phyloP scores from a whole-genome alignment of 1,284 basidiomycete species.

The Cryptococcus deneoformans region DNA sequence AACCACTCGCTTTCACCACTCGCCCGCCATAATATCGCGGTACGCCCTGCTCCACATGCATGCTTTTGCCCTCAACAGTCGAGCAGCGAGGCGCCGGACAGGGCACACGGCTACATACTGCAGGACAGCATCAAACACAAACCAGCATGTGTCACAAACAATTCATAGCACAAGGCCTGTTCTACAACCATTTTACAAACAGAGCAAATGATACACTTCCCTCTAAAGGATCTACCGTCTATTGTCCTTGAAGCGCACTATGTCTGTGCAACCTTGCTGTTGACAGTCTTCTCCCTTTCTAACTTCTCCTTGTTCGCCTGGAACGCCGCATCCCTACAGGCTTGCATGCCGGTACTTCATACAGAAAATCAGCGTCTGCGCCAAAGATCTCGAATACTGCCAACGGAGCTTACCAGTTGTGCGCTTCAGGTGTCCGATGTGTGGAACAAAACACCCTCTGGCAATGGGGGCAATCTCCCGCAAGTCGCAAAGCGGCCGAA shows the following conservation, averaged over 20 bases:
- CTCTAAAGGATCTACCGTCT: neutral
- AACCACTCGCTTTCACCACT: too few species aligned
- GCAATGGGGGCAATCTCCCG: slow-evolving; percentile 52
- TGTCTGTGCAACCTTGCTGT: slow-evolving; percentile 49
- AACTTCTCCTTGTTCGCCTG: slow-evolving; percentile 52
- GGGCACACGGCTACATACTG: too few species aligned
- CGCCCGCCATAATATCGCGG: too few species aligned
- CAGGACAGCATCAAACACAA: too few species aligned
- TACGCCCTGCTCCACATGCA: too few species aligned
- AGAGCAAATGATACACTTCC: neutral
- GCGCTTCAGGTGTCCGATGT: slow-evolving; percentile 50
- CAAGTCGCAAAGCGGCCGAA: slow-evolving; percentile 45
- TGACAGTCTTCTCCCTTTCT: slow-evolving; percentile 49
- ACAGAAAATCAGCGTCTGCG: slow-evolving; percentile 8
- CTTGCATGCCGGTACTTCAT: slow-evolving; percentile 45
- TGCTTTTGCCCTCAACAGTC: too few species aligned
- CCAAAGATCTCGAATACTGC: neutral
- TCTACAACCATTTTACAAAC: slow-evolving; percentile 1
- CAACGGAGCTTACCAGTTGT: slow-evolving; percentile 48
- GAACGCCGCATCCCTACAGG: slow-evolving; percentile 51
- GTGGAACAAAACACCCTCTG: slow-evolving; percentile 47
- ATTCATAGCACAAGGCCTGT: neutral
- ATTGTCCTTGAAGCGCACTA: slow-evolving; percentile 9
- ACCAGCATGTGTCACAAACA: neutral
- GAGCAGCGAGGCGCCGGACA: too few species aligned